These are phyloP conservation scores for Vanderwaltozyma yarrowii DNA, from an alignment of 805 yeast genomes.

Conservation along the genomic window DNA sequence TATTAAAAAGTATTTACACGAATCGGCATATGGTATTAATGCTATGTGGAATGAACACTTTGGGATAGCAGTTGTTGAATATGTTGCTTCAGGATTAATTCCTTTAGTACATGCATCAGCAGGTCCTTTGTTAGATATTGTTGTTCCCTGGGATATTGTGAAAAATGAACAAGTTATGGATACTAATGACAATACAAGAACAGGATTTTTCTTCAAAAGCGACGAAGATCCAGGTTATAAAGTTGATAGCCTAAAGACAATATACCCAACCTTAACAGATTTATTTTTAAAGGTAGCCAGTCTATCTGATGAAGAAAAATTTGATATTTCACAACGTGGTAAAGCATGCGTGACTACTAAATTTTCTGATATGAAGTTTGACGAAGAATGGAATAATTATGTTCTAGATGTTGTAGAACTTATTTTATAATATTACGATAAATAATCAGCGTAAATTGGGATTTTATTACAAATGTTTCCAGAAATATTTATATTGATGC, in stretches of 20 bases:
- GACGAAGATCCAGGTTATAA: conserved; percentile 55
- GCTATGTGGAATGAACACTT: conserved; percentile 99
- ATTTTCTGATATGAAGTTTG: conserved; percentile 56
- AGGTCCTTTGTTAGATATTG: conserved; percentile 87
- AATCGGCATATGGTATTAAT: conserved; percentile 69
- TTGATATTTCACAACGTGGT: conserved; percentile 38
- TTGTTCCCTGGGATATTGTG: conserved; percentile 40
- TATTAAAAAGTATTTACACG: conserved; percentile 43
- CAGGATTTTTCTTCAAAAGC: conserved; percentile 76
- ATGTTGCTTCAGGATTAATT: conserved; percentile 71
- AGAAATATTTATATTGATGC: too few species aligned
- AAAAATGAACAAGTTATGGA: conserved; percentile 17
- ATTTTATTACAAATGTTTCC: too few species aligned
- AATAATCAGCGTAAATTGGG: too few species aligned
- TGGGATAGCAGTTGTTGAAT: conserved; percentile 95
- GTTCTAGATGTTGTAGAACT: conserved; percentile 9
- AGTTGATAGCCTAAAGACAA: conserved; percentile 2
- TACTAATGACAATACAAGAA: conserved; percentile 34
- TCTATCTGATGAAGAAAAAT: conserved; percentile 30
- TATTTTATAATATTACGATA: too few species aligned
- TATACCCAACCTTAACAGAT: conserved; percentile 40
- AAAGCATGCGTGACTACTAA: conserved; percentile 35
- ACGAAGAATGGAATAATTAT: conserved; percentile 39
- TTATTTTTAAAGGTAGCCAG: conserved; percentile 37
- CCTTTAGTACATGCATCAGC: conserved; percentile 93